Evolutionary conservation across 2,329 filamentous ascomycete genomes (phyloP).

Genomic region (Fusarium algeriense): DNA sequence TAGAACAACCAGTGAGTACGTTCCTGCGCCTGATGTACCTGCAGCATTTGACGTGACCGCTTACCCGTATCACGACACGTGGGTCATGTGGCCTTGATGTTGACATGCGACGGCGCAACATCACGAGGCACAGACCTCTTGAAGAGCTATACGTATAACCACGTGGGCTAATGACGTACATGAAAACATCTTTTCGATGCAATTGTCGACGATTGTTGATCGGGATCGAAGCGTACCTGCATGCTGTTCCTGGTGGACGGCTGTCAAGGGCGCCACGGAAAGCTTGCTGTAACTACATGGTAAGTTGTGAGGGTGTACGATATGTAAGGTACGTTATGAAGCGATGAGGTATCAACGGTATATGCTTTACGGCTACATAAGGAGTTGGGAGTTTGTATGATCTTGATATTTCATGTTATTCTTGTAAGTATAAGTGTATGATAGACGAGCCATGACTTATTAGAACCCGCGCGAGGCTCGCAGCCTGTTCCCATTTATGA

Average conservation of each 20-base stretch:
- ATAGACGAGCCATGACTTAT: no score
- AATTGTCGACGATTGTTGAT: conserved; percentile 25
- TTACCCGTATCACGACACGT: conserved; percentile 42
- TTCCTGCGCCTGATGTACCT: conserved; percentile 45
- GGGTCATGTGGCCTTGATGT: conserved; percentile 46
- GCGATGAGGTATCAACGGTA: background rate
- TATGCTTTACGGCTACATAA: background rate
- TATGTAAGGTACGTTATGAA: background rate
- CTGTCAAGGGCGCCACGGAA: conserved; percentile 33
- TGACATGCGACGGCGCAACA: conserved; percentile 39
- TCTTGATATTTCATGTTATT: background rate
- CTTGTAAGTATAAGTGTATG: no score
- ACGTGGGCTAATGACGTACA: conserved; percentile 41
- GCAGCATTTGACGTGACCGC: conserved; percentile 40
- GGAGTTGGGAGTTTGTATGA: background rate
- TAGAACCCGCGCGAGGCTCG: background rate
- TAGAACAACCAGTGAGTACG: conserved; percentile 39
- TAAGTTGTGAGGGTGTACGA: background rate
- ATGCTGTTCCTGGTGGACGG: conserved; percentile 35
- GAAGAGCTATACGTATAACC: conserved; percentile 23
- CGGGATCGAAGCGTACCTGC: conserved; percentile 31
- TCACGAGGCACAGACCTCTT: conserved; percentile 36
- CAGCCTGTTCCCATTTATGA: background rate
- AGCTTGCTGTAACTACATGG: conserved; percentile 25
- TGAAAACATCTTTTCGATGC: conserved; percentile 7